Evolutionary conservation across 2,329 filamentous ascomycete species (phyloP), one percentile per base, ranked within the genome.

Genomic region (Colletotrichum chrysophilum): DNA sequence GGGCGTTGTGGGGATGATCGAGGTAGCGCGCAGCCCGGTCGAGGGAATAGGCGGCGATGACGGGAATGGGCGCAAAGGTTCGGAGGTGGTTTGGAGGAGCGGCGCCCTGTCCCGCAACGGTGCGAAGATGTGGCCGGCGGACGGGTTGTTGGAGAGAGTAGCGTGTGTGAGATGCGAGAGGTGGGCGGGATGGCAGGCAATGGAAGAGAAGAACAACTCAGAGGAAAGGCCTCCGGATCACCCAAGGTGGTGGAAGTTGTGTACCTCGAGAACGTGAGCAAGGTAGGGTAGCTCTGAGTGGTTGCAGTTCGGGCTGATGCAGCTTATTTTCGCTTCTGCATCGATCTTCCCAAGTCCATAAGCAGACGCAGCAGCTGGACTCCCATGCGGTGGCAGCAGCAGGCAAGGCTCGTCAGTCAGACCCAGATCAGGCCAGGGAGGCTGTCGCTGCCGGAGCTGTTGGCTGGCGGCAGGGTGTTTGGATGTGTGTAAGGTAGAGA

Each of bases 251-350:
- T 52, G 12, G 52, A 52, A 32, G 60, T 65, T 66, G 67, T 66
- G 72, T 66, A 74, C 48, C 71, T 74, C 32, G 65, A 58, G 24
- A 36, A 55, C 13, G 65, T 55, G 43, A 74, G 67, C 52, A 58
- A 61, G 60, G 38, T 28, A 71, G 67, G 68, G 52, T 34, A 66
- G 58, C 64, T 76, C 36, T 76, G 66, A 66, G 74, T 70, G 71
- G 74, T 36, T 60, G 58, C 66, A 66, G 71, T 36, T 60, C 66
- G 36, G 71, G 70, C 74, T 74, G 65, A 75, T 75, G 74, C 71
- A 66, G 74, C 71, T 75, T 76, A 70, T 76, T 75, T 70, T 76
- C 74, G 74, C 74, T 75, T 69, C 70, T 65, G 73, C 73, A 73
- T 60, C 65, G 64, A 73, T 69, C 48, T 65, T 48, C 73, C 64